Evolutionary conservation across 805 yeast species (phyloP).

Genomic region (Candida lessepsii): DNA sequence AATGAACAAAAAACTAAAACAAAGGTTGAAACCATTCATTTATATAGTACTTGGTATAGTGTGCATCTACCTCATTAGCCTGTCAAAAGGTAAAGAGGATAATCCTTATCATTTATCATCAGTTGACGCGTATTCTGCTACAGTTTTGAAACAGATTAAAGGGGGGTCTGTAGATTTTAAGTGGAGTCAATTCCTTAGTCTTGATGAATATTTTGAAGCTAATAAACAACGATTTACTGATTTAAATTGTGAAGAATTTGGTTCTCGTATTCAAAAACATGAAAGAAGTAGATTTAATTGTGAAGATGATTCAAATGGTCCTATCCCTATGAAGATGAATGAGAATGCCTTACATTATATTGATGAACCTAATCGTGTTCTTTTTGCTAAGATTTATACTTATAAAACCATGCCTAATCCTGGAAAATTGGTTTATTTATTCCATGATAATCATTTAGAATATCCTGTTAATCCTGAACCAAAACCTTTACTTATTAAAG

Average conservation of each 20-base stretch:
- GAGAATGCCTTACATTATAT: slow-evolving; percentile 14
- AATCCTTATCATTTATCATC: slow-evolving; percentile 2
- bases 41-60: not conserved
- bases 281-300: slow-evolving; percentile 15
- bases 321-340: slow-evolving; percentile 11
- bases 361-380: slow-evolving; percentile 10
- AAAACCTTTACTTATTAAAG: not conserved
- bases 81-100: not conserved
- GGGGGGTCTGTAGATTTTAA: slow-evolving; percentile 9
- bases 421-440: slow-evolving; percentile 12
- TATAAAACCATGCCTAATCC: slow-evolving; percentile 15
- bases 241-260: slow-evolving; percentile 15
- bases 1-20: not conserved
- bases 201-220: slow-evolving; percentile 10
- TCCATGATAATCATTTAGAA: slow-evolving; percentile 12
- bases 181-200: slow-evolving; percentile 15
- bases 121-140: slow-evolving; percentile 13
- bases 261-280: slow-evolving; percentile 11
- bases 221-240: slow-evolving; percentile 7
- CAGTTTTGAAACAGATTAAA: slow-evolving; percentile 7
- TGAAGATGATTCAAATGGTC: slow-evolving; percentile 13
- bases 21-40: not conserved
- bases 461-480: slow-evolving; percentile 12
- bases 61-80: not conserved
- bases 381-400: slow-evolving; percentile 12